Percentiles rank a stretch among this genome's conserved stretches.
Evolutionary conservation across 768 basidiomycete genomes (phyloP).

Genomic region (Pleurotus djamor): DNA sequence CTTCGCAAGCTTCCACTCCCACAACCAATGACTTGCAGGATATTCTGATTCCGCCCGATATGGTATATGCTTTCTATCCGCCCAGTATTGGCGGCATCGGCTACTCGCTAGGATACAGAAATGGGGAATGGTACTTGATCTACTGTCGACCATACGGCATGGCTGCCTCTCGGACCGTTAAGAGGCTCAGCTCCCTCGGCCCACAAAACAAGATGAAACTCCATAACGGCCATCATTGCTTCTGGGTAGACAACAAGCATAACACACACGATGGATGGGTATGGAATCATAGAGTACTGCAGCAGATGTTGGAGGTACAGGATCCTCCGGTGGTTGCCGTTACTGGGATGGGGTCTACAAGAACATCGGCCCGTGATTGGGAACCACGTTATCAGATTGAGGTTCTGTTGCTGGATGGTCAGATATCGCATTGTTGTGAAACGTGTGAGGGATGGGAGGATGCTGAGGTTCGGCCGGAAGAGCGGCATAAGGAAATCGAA

Average conservation of each 20-base stretch:
- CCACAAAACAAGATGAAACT: neutral
- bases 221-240: neutral
- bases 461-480: constrained; percentile 14
- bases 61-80: too few species aligned
- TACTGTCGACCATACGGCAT: neutral
- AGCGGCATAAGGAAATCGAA: constrained; percentile 9
- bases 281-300: neutral
- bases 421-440: neutral
- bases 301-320: neutral
- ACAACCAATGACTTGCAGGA: too few species aligned
- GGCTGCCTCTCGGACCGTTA: neutral
- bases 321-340: neutral
- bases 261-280: neutral
- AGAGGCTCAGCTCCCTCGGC: neutral
- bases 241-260: neutral
- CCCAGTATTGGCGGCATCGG: too few species aligned
- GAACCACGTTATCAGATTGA: neutral
- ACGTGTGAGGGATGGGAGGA: constrained; percentile 2
- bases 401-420: neutral
- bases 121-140: neutral
- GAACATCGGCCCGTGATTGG: neutral
- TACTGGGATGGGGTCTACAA: too few species aligned
- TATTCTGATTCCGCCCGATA: too few species aligned
- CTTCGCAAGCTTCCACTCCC: too few species aligned
- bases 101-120: neutral